Evolutionary conservation across 2,329 filamentous ascomycete genomes (phyloP), one percentile per base, ranked within the genome.

Genomic region (Aphanocladium album): DNA sequence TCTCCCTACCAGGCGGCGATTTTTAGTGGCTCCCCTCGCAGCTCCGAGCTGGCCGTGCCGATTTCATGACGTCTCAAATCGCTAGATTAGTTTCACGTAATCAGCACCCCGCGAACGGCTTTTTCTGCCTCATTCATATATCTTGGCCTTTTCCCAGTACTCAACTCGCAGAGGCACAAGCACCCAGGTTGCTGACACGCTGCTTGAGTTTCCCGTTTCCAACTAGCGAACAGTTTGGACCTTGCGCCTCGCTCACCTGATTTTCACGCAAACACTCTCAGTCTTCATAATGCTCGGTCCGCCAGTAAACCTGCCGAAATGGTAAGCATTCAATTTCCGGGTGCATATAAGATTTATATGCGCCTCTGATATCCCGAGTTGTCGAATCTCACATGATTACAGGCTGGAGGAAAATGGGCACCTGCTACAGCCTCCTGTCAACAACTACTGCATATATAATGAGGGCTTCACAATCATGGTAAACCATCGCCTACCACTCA

Each of bases 381-480:
- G 9, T 30, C 30, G 30, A 30, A 30, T 30, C 30, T 30, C 5
- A 30, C 30, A 30, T 9, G 9, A 9, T 21, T 16, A 21, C 64
- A 97, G 93, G 93, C 87, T 99, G 45, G 83, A 91, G 69, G 85
- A 93, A 73, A 98, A 98, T 76, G 89, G 89, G 0, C 93, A 98
- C 73, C 87, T 98, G 63, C 85, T 97, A 61, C 86, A 96, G 74
- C 95, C 95, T 0, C 95, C 95, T 1, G 88, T 98, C 71, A 97
- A 97, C 79, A 98, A 98, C 79, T 96, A 95, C 80, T 97, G 93
- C 78, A 91, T 98, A 70, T 96, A 96, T 79, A 89, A 96, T 72
- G 84, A 89, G 60, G 84, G 85, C 70, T 84, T 93, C 62, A 92
- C 89, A 46, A 89, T 95, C 71, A 95, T 95, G 90, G 87, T 88